Conservation (phyloP, 2,329 filamentous ascomycete genomes). For the Exophiala sp. region DNA sequence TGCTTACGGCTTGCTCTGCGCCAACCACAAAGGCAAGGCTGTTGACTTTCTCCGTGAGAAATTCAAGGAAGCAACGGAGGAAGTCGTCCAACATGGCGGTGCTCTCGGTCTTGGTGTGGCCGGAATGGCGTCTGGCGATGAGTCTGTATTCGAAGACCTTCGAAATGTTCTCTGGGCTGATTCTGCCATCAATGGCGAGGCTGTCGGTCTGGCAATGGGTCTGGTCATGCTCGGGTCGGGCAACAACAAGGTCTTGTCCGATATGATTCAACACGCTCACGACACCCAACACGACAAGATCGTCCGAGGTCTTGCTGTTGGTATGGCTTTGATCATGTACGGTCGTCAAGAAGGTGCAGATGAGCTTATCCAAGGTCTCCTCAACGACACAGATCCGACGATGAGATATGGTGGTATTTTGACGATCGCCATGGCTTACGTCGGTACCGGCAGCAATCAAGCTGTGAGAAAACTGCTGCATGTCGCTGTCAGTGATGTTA, state of each 20-base stretch:
- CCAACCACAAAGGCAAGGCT: constrained; percentile 92
- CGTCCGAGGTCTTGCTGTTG: constrained; percentile 87
- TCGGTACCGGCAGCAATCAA: constrained; percentile 96
- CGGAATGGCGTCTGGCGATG: constrained; percentile 92
- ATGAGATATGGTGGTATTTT: constrained; percentile 96
- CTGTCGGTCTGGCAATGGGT: constrained; percentile 92
- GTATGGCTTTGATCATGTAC: constrained; percentile 99
- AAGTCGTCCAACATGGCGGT: constrained; percentile 95
- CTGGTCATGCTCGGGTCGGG: constrained; percentile 98
- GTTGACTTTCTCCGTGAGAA: constrained; percentile 46
- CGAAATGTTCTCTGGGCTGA: constrained; percentile 86
- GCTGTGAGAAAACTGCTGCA: constrained; percentile 93
- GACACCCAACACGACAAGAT: constrained; percentile 99
- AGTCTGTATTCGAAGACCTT: constrained; percentile 86
- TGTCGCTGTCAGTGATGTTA: constrained; percentile 95
- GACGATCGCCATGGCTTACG: constrained; percentile 97
- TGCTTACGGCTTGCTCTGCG: constrained; percentile 92
- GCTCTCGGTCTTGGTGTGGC: constrained; percentile 93
- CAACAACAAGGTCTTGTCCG: constrained; percentile 85
- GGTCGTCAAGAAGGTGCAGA: constrained; percentile 92
- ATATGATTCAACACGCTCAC: constrained; percentile 97
- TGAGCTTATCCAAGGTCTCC: constrained; percentile 85
- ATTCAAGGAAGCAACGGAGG: constrained; percentile 52
- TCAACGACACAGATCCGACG: constrained; percentile 90
- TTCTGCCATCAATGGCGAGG: constrained; percentile 94